Base-by-base conservation (phyloP, 1,284 basidiomycete genomes). In the Cystobasidium sp. region DNA sequence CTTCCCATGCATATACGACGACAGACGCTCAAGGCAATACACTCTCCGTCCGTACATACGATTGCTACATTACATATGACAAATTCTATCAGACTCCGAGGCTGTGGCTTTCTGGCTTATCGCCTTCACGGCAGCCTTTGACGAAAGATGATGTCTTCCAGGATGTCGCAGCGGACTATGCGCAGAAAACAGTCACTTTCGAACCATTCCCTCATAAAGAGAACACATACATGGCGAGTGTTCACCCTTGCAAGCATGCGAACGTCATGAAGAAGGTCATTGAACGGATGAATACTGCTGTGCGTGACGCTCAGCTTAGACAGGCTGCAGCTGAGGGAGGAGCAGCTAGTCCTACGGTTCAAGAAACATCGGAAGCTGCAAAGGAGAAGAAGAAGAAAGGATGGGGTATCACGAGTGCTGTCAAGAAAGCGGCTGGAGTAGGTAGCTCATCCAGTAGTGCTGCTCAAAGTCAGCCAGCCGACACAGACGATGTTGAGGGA, bases 251-350 rank as follows among this genome's bases (percentile, higher is more conserved):
- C 88, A 97, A 97, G 83, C 96, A 99, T 82, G 93, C 95, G 0
- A 93, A 90, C 81, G 97, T 99, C 69, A 99, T 99, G 97, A 97
- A 97, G 87, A 99, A 98, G 84, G 94, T 99, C 78, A 97, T 99
- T 80, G 95, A 97, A 83, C 88, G 95, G 70, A 98, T 99, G 94
- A 97, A 98, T 83, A 89, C 76, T 0, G 79, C 77, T 24, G 81
- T 83, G 18, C 75, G 80, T 20, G 81, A 82, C 65, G 77, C 80
- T 68, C 89, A 82, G 89, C 88, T 76, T 64, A 79, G 78, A 71
- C 82, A 75, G 89, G 52, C 61, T 12, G 59, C 55, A 1, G 47
- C 49, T 4, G 52, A 47, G 16, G 55, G 37, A 47, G 44, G 31
- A 44, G 31, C 5, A 31, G 43, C 71, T 16, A n/a, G 51, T 22